A percentile compares a stretch with the other conserved stretches of the same genome.
Evolutionary conservation across 768 basidiomycete species (phyloP).

Genomic region (Tulasnella sp.): DNA sequence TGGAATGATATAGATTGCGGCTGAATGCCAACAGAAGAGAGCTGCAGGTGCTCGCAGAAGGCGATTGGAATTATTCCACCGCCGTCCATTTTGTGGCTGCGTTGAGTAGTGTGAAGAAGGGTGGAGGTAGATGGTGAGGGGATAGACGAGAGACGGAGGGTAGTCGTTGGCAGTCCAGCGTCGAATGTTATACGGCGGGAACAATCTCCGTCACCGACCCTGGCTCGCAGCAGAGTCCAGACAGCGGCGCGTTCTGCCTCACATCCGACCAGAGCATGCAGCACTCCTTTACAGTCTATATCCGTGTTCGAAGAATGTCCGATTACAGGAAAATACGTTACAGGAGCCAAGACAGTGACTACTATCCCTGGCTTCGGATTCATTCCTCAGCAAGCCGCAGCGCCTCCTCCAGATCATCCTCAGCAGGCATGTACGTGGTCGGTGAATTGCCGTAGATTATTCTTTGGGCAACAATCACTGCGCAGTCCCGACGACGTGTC

Average conservation of each 20-base stretch:
- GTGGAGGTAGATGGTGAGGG: slow-evolving; percentile 6
- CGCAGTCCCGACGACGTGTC: background rate
- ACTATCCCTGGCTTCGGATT: background rate
- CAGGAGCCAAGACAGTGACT: background rate
- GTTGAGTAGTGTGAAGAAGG: background rate
- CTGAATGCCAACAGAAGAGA: slow-evolving; percentile 93
- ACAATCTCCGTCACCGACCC: slow-evolving; percentile 12
- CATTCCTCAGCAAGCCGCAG: slow-evolving; percentile 59
- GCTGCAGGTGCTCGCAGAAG: slow-evolving; percentile 88
- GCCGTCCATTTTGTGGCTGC: slow-evolving; percentile 20
- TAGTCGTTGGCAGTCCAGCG: slow-evolving; percentile 7
- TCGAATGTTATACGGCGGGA: slow-evolving; percentile 16
- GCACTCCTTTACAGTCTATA: background rate
- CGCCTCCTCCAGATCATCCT: slow-evolving; percentile 72
- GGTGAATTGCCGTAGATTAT: slow-evolving; percentile 62
- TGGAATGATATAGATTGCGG: slow-evolving; percentile 97
- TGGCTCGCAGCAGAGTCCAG: slow-evolving; percentile 8
- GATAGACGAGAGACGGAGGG: background rate
- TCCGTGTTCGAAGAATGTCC: background rate
- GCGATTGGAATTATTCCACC: slow-evolving; percentile 55
- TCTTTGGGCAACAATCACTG: slow-evolving; percentile 66
- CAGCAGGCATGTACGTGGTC: slow-evolving; percentile 53
- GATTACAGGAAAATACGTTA: background rate
- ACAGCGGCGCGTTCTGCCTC: background rate
- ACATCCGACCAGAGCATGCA: background rate